These are phyloP conservation scores for Pestalotiopsis sp. DNA, from an alignment of 2,329 filamentous ascomycete species.

Conservation along the genomic window DNA sequence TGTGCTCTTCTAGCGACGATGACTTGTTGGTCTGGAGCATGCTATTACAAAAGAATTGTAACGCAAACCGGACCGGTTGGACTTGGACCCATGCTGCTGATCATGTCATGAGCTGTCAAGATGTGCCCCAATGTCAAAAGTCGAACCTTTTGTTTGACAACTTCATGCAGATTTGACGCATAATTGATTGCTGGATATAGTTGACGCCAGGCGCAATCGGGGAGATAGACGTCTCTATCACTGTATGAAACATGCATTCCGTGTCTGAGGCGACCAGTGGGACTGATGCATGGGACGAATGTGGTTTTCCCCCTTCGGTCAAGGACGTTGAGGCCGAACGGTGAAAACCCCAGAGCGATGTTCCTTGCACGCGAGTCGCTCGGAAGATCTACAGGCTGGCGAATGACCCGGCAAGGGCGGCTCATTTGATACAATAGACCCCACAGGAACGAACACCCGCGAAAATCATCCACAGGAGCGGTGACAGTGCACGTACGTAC, in stretches of 20 bases:
- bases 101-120: background rate
- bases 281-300: background rate
- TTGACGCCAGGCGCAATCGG: background rate
- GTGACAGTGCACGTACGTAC: background rate
- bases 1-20: background rate
- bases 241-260: slow-evolving; percentile 1
- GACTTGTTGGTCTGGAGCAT: background rate
- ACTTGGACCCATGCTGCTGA: background rate
- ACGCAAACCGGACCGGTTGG: background rate
- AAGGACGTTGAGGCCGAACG: background rate
- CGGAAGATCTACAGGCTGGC: slow-evolving; percentile 23
- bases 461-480: background rate
- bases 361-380: slow-evolving; percentile 20
- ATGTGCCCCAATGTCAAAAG: background rate
- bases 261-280: background rate
- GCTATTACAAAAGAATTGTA: background rate
- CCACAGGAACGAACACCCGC: background rate
- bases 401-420: slow-evolving; percentile 24
- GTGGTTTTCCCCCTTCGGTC: background rate
- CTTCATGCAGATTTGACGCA: background rate
- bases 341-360: slow-evolving; percentile 11
- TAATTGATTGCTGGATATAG: background rate
- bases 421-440: slow-evolving; percentile 26
- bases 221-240: background rate
- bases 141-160: background rate